These are phyloP conservation scores for Artemisia princeps DNA, from an alignment of 140 eudicot genomes.

Conservation along the genomic window DNA sequence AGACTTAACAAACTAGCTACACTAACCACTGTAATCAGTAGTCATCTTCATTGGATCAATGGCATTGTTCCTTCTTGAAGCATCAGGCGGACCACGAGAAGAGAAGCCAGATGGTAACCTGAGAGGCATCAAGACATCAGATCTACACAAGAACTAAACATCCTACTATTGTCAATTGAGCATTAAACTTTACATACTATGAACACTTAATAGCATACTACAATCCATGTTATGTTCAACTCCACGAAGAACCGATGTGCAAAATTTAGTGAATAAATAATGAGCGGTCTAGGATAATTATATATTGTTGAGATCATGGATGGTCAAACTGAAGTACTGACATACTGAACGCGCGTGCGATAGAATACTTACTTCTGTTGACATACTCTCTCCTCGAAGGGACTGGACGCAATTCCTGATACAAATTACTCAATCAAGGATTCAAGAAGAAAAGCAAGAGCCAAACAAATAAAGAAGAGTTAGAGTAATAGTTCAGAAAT, in stretches of 20 bases:
- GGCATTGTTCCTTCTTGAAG: constrained; percentile 29
- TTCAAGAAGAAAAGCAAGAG: constrained; percentile 3
- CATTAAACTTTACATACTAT: constrained; percentile 12
- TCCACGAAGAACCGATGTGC: not conserved
- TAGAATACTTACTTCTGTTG: constrained; percentile 45
- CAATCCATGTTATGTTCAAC: constrained; percentile 14
- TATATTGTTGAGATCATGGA: constrained; percentile 8
- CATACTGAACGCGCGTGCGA: constrained; percentile 16
- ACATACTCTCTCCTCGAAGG: constrained; percentile 29
- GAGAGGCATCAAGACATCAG: constrained; percentile 22
- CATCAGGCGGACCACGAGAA: constrained; percentile 30
- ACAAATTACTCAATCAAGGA: constrained; percentile 22
- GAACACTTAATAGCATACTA: constrained; percentile 7
- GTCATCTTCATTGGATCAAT: constrained; percentile 32
- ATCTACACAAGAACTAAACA: constrained; percentile 21
- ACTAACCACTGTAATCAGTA: constrained; percentile 30
- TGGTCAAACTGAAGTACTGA: constrained; percentile 7
- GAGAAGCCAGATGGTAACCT: constrained; percentile 28
- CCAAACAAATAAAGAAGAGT: constrained; percentile 7
- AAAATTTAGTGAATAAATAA: constrained; percentile 12
- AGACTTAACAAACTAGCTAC: constrained; percentile 2
- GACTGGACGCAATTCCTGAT: constrained; percentile 49
- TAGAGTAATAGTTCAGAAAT: constrained; percentile 25
- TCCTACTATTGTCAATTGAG: constrained; percentile 1
- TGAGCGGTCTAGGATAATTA: constrained; percentile 5